These are phyloP conservation scores for Sporothrix brasiliensis DNA, from an alignment of 2,329 filamentous ascomycete species.

Conservation along the genomic window DNA sequence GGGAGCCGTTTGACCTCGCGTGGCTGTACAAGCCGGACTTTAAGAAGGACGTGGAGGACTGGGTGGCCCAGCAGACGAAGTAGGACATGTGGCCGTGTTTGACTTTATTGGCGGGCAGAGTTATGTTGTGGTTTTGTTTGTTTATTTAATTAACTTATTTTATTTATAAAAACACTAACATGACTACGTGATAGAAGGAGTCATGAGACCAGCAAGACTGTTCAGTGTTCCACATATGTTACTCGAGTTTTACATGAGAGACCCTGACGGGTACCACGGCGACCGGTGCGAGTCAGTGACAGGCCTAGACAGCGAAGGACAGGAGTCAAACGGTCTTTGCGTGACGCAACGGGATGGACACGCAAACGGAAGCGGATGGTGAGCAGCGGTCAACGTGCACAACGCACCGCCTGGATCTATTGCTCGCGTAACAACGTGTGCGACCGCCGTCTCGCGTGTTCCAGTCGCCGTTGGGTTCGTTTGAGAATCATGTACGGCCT, in stretches of 20 bases:
- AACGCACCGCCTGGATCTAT: too few species aligned
- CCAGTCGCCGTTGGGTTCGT: too few species aligned
- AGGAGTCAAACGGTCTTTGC: neutral
- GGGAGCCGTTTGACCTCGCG: constrained; percentile 13
- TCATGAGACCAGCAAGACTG: too few species aligned
- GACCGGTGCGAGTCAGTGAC: neutral
- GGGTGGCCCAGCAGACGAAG: constrained; percentile 17
- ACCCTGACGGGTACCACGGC: too few species aligned
- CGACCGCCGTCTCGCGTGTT: too few species aligned
- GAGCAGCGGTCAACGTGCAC: neutral
- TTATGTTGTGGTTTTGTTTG: neutral
- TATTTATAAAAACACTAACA: too few species aligned
- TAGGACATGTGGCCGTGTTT: neutral
- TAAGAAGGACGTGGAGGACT: constrained; percentile 22
- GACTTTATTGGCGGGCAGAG: neutral
- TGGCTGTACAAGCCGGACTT: constrained; percentile 27
- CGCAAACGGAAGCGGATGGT: neutral
- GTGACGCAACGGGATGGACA: neutral
- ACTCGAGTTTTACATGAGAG: neutral
- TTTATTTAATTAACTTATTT: too few species aligned
- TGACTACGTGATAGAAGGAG: too few species aligned
- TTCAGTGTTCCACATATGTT: too few species aligned
- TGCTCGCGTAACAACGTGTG: too few species aligned
- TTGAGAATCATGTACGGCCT: too few species aligned
- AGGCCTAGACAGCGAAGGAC: neutral